phyloP scores from a whole-genome alignment of 2,329 filamentous ascomycete genomes.

The Ophiocordyceps robertsii region DNA sequence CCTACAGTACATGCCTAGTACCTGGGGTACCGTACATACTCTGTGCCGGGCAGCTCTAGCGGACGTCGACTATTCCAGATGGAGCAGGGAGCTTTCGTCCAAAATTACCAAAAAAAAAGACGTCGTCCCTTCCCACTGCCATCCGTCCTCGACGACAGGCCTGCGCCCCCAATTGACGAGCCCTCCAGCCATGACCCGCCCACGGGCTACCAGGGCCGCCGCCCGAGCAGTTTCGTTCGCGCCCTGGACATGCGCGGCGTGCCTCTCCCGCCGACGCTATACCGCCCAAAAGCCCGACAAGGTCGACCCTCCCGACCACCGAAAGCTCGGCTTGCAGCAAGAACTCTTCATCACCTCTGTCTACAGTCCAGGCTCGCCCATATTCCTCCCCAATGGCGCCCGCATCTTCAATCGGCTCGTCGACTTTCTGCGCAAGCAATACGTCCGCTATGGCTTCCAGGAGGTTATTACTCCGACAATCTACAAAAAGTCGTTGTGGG shows the following conservation, averaged over 20 bases:
- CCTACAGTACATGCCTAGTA: no score
- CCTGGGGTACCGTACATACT: no score
- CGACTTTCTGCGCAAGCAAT: conserved; percentile 70
- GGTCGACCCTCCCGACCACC: conserved; percentile 37
- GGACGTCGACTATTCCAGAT: no score
- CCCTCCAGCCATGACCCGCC: conserved; percentile 15
- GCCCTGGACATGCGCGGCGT: conserved; percentile 19
- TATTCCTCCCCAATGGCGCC: conserved; percentile 72
- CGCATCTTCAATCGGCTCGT: conserved; percentile 75
- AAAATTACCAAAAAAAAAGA: no score
- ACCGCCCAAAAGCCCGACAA: conserved; percentile 10
- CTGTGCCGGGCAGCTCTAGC: no score
- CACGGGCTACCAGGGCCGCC: conserved; percentile 9
- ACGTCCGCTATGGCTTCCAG: conserved; percentile 71
- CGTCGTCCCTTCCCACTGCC: no score
- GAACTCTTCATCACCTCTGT: conserved; percentile 66
- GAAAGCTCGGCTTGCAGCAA: conserved; percentile 49
- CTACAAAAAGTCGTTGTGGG: conserved; percentile 81
- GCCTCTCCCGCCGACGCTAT: conserved; percentile 15
- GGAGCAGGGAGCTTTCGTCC: no score
- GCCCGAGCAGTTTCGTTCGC: conserved; percentile 6
- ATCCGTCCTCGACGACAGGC: background rate
- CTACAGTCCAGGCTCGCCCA: conserved; percentile 75
- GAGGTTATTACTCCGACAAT: conserved; percentile 85
- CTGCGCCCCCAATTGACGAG: conserved; percentile 3